These are phyloP conservation scores for Hygrophila difformis DNA, from an alignment of 257 asterid genomes.

Conservation along the genomic window DNA sequence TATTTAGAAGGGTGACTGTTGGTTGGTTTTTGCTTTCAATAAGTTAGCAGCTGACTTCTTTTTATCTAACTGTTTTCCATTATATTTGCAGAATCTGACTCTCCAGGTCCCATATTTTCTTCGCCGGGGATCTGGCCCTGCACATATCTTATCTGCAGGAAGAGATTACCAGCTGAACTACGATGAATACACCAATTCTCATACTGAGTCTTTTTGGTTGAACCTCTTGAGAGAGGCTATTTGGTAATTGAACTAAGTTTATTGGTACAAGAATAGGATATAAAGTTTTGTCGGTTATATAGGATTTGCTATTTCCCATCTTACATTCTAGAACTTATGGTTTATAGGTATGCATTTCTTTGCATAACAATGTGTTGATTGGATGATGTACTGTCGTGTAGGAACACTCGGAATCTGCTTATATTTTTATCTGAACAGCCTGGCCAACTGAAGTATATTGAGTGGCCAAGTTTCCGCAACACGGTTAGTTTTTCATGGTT, in stretches of 20 bases:
- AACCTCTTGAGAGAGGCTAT: slow-evolving; percentile 27
- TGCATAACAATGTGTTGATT: slow-evolving; percentile 16
- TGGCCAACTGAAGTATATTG: slow-evolving; percentile 47
- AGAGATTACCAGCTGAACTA: slow-evolving; percentile 38
- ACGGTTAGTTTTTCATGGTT: slow-evolving; percentile 33
- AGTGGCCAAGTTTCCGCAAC: slow-evolving; percentile 54
- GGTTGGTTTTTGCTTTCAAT: slow-evolving; percentile 12
- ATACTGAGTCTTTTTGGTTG: slow-evolving; percentile 45
- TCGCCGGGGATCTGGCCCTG: slow-evolving; percentile 15
- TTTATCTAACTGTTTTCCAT: slow-evolving; percentile 6
- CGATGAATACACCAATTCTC: slow-evolving; percentile 30
- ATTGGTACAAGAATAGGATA: too few relatives aligned
- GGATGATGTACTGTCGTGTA: slow-evolving; percentile 19
- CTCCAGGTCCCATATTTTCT: slow-evolving; percentile 14
- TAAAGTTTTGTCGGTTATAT: too few relatives aligned
- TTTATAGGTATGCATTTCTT: background rate
- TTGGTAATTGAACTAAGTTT: slow-evolving; percentile 33
- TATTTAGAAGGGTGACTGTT: slow-evolving; percentile 26
- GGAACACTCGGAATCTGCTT: slow-evolving; percentile 43
- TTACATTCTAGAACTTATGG: too few relatives aligned
- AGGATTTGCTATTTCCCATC: too few relatives aligned
- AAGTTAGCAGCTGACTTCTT: background rate
- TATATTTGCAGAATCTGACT: slow-evolving; percentile 20
- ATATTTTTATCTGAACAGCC: slow-evolving; percentile 40
- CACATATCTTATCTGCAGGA: slow-evolving; percentile 30